phyloP scores from a whole-genome alignment of 2,329 filamentous ascomycete genomes.

The Diaporthe citrichinensis region DNA sequence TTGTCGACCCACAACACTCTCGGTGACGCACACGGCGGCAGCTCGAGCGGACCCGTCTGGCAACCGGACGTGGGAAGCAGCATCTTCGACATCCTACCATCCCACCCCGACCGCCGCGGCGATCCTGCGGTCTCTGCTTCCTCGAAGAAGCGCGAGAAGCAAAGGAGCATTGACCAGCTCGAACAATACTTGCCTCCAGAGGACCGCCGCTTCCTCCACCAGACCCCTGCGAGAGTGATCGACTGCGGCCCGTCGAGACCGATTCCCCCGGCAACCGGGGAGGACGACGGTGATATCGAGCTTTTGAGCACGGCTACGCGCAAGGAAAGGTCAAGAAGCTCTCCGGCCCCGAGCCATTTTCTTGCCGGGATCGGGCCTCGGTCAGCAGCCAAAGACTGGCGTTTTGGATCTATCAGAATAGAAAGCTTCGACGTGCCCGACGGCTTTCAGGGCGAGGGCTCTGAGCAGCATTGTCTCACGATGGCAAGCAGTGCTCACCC shows the following conservation, averaged over 20 bases:
- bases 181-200: constrained; percentile 42
- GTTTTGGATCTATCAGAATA: constrained; percentile 83
- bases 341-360: constrained; percentile 57
- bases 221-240: constrained; percentile 54
- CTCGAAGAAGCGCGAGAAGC: constrained; percentile 38
- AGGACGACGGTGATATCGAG: constrained; percentile 52
- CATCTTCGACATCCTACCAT: constrained; percentile 70
- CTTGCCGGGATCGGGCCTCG: constrained; percentile 61
- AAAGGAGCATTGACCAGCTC: constrained; percentile 39
- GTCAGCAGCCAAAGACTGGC: constrained; percentile 77
- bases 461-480: constrained; percentile 40
- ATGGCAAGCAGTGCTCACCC: constrained; percentile 39
- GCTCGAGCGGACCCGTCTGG: constrained; percentile 58
- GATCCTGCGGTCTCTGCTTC: constrained; percentile 18
- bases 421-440: constrained; percentile 82
- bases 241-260: constrained; percentile 64
- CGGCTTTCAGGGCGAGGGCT: constrained; percentile 53
- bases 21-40: constrained; percentile 35
- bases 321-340: constrained; percentile 56
- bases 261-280: constrained; percentile 43
- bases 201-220: constrained; percentile 37
- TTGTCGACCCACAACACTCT: constrained; percentile 40
- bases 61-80: constrained; percentile 61
- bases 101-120: constrained; percentile 56
- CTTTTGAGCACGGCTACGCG: constrained; percentile 58